Evolutionary conservation across 2,329 filamentous ascomycete species (phyloP), one percentile per base, ranked within the genome.

Genomic region (Aspergillus nomiae): DNA sequence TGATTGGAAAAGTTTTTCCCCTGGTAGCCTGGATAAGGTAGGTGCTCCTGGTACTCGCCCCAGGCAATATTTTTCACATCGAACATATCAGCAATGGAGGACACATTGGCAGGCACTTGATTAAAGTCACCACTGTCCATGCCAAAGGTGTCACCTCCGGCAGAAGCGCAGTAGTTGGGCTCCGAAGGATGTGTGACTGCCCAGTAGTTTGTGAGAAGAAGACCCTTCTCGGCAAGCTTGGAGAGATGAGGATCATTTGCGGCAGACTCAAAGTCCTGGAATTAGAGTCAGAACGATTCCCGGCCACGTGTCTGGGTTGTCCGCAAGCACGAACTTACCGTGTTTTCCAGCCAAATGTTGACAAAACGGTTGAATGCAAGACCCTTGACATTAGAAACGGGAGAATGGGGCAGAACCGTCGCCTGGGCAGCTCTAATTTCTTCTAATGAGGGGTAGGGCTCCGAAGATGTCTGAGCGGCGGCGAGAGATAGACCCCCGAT

Each of bases 341-440:
- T 91, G 74, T 94, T 94, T 80, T 94, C 91, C 55, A 92, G 83
- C 88, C 89, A 94, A 76, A 94, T 87, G 62, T 88, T 85, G 60
- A 87, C 87, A 65, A 91, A 86, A 19, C 91, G 87, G 73, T 92
- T 85, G 73, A 94, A 94, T 0, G 84, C 87, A 73, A 89, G 87
- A 65, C 92, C 92, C 73, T 87, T 84, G 58, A 93, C 87, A 70
- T 87, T 74, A 74, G 84, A 88, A 36, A 84, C 87, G 2, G 88
- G 87, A 64, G 86, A 87, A 64, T 79, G 77, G 1, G 88, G 88
- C 72, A 83, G 81, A 12, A 87, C 87, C 1, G 86, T 89, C 9
- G 87, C 87, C 16, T 69, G 71, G 12, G 73, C 71, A 19, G 71
- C 70, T 12, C 63, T 58, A 58, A 76, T 75, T 36, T 74, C 71